A percentile compares a stretch with the other conserved stretches of the same genome.
Conservation (phyloP, 495 filamentous ascomycete genomes). For the Xylaria scruposa region DNA sequence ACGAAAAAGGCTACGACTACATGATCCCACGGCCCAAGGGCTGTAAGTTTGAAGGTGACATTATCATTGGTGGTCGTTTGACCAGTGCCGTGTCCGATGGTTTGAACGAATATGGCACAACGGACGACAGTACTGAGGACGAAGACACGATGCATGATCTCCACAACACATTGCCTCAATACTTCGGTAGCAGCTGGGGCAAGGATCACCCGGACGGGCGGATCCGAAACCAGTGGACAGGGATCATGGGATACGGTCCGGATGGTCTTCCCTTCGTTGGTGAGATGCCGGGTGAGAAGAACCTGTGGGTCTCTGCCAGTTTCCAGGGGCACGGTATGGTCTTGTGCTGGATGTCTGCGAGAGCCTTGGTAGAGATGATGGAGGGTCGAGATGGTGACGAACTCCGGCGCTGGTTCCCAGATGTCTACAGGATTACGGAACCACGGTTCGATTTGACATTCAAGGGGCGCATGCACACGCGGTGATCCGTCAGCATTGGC, state of each 20-base stretch:
- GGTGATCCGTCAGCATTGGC: background rate
- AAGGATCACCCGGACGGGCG: slow-evolving; percentile 62
- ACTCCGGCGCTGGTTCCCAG: slow-evolving; percentile 58
- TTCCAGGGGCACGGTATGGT: slow-evolving; percentile 70
- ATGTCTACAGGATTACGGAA: slow-evolving; percentile 52
- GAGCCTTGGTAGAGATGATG: slow-evolving; percentile 60
- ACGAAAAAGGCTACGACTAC: slow-evolving; percentile 67
- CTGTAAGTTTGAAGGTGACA: slow-evolving; percentile 57
- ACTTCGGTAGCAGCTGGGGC: slow-evolving; percentile 66
- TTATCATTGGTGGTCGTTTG: slow-evolving; percentile 75
- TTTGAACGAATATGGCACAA: slow-evolving; percentile 57
- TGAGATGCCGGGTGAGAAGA: slow-evolving; percentile 48
- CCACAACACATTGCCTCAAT: slow-evolving; percentile 49
- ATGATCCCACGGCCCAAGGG: slow-evolving; percentile 66
- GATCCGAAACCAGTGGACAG: slow-evolving; percentile 66
- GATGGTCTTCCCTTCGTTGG: slow-evolving; percentile 65
- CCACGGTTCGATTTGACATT: slow-evolving; percentile 54
- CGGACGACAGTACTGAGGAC: slow-evolving; percentile 65
- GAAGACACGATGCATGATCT: slow-evolving; percentile 61
- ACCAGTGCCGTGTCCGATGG: slow-evolving; percentile 54
- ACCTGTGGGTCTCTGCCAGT: slow-evolving; percentile 56
- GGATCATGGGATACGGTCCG: slow-evolving; percentile 65
- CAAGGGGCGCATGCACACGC: slow-evolving; percentile 44
- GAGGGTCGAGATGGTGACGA: slow-evolving; percentile 40
- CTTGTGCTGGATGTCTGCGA: slow-evolving; percentile 62